A percentile compares a stretch with the other conserved stretches of the same genome.
Evolutionary conservation across 2,329 filamentous ascomycete genomes (phyloP).

Genomic region (Chaetomium strumarium): DNA sequence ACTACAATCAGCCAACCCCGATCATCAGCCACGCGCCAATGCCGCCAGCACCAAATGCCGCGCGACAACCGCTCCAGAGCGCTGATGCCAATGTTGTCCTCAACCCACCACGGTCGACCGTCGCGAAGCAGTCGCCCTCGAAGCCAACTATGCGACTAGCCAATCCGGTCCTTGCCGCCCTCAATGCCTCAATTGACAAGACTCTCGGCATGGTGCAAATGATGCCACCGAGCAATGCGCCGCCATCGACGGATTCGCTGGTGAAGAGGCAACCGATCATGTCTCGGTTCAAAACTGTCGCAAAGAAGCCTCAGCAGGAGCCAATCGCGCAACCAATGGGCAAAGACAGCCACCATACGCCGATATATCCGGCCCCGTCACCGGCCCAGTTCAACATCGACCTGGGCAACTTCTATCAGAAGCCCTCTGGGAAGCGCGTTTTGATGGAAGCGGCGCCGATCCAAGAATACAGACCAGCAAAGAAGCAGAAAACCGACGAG

Average conservation of each 20-base stretch:
- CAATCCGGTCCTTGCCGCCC: conserved; percentile 55
- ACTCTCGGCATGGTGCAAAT: conserved; percentile 63
- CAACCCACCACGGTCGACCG: conserved; percentile 51
- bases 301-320: conserved; percentile 47
- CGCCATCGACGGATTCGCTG: conserved; percentile 59
- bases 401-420: conserved; percentile 49
- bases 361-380: conserved; percentile 44
- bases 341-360: conserved; percentile 53
- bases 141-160: conserved; percentile 54
- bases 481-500: conserved; percentile 62
- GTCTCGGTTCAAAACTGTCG: conserved; percentile 53
- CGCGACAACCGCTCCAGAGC: conserved; percentile 43
- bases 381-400: conserved; percentile 43
- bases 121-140: conserved; percentile 59
- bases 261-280: conserved; percentile 58
- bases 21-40: conserved; percentile 54
- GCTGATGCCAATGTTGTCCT: conserved; percentile 60
- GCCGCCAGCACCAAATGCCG: conserved; percentile 44
- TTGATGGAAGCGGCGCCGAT: conserved; percentile 69
- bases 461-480: conserved; percentile 59
- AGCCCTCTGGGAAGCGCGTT: conserved; percentile 51
- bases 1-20: conserved; percentile 41
- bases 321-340: conserved; percentile 34
- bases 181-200: conserved; percentile 48
- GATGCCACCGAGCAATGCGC: conserved; percentile 53